These are phyloP conservation scores for Blastobotrys attinorum DNA, from an alignment of 805 yeast genomes.

Conservation along the genomic window DNA sequence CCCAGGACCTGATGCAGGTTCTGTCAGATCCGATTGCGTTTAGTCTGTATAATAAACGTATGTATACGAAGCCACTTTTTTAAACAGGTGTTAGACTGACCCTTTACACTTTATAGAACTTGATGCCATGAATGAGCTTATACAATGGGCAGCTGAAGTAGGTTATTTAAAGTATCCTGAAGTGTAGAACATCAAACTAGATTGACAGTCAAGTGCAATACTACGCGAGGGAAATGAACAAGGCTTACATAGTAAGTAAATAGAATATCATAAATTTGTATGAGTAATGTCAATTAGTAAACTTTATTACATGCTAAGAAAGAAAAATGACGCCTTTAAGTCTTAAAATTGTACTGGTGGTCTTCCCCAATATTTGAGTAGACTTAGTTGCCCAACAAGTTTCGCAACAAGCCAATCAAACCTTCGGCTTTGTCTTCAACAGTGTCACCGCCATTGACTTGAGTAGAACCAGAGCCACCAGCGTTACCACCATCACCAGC, in stretches of 20 bases:
- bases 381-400: not conserved
- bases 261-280: no score
- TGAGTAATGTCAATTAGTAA: no score
- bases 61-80: no score
- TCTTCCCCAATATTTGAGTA: no score
- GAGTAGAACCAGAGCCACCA: not conserved
- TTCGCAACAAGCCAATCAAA: not conserved
- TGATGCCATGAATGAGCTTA: not conserved
- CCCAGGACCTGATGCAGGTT: not conserved
- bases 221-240: not conserved
- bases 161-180: not conserved
- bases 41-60: not conserved
- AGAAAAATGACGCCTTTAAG: no score
- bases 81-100: no score
- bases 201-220: not conserved
- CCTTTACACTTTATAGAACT: not conserved
- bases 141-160: not conserved
- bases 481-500: constrained; percentile 10
- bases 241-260: not conserved
- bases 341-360: no score
- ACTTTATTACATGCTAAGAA: no score
- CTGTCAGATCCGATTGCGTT: not conserved
- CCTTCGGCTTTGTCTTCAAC: not conserved
- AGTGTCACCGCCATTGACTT: not conserved
- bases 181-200: not conserved